These are phyloP conservation scores for Patellaria atrata DNA, from an alignment of 495 filamentous ascomycete genomes.

Conservation along the genomic window DNA sequence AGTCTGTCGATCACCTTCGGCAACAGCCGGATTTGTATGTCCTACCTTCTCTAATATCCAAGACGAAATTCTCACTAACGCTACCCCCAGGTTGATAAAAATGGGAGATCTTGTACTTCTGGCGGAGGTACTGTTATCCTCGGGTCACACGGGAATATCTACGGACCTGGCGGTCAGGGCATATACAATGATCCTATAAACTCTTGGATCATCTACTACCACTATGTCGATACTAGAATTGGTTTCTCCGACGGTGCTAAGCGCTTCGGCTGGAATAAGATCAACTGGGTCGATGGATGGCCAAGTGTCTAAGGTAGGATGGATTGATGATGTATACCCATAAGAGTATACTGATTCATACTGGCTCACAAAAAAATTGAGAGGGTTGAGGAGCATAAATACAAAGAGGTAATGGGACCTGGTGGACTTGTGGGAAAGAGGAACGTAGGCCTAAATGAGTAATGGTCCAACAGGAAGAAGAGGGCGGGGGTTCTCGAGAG, in stretches of 20 bases:
- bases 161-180: slow-evolving; percentile 58
- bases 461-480: too few relatives aligned
- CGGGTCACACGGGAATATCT: slow-evolving; percentile 46
- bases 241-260: slow-evolving; percentile 51
- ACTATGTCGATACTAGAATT: slow-evolving; percentile 51
- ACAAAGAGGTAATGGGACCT: too few relatives aligned
- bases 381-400: too few relatives aligned
- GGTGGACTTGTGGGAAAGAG: too few relatives aligned
- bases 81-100: slow-evolving; percentile 35
- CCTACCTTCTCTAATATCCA: not conserved
- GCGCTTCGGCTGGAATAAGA: slow-evolving; percentile 51
- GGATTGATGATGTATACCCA: too few relatives aligned
- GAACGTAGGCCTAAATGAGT: too few relatives aligned
- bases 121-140: slow-evolving; percentile 52
- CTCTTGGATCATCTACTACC: slow-evolving; percentile 53
- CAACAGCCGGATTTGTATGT: slow-evolving; percentile 26
- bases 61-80: not conserved
- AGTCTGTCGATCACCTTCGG: slow-evolving; percentile 42
- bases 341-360: too few relatives aligned
- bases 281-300: slow-evolving; percentile 54
- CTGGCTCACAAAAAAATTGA: too few relatives aligned
- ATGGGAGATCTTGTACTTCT: slow-evolving; percentile 38
- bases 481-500: too few relatives aligned
- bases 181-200: slow-evolving; percentile 34
- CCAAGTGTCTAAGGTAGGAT: slow-evolving; percentile 43